Conservation (phyloP, 148 eudicot species). For the Rhododendron griersonianum region DNA sequence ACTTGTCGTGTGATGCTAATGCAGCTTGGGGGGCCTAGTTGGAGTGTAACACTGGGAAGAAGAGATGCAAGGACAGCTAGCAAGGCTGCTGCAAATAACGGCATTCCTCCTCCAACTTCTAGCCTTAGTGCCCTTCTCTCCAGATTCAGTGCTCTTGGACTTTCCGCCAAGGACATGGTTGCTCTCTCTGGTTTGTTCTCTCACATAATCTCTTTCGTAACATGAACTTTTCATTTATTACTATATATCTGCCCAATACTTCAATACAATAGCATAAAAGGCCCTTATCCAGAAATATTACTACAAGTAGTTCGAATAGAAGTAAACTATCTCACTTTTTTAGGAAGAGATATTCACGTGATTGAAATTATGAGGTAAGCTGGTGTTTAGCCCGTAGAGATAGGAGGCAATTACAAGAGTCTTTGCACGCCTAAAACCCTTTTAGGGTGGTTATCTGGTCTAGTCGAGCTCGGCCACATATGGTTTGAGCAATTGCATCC, state of each 20-base stretch:
- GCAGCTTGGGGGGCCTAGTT: constrained; percentile 65
- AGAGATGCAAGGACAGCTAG: constrained; percentile 58
- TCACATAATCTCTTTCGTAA: background rate
- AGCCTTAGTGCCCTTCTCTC: constrained; percentile 37
- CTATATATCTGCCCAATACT: background rate
- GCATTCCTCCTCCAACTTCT: constrained; percentile 49
- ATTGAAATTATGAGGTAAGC: background rate
- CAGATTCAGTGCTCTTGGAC: constrained; percentile 42
- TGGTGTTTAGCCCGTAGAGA: too few species aligned
- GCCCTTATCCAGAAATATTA: background rate
- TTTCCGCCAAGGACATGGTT: constrained; percentile 51
- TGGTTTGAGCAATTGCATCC: too few species aligned
- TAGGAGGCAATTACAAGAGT: too few species aligned
- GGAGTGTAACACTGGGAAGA: constrained; percentile 56
- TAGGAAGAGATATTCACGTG: background rate
- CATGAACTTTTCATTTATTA: background rate
- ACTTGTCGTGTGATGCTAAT: background rate
- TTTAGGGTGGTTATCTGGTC: too few species aligned
- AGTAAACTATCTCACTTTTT: background rate
- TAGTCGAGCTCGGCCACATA: too few species aligned
- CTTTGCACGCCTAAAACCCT: too few species aligned
- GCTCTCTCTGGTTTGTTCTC: constrained; percentile 42
- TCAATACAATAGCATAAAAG: background rate
- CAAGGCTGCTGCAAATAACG: constrained; percentile 44
- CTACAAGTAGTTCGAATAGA: background rate